Base-by-base conservation (phyloP, 192 early-diverging fungal species). In the Backusella macrospora region DNA sequence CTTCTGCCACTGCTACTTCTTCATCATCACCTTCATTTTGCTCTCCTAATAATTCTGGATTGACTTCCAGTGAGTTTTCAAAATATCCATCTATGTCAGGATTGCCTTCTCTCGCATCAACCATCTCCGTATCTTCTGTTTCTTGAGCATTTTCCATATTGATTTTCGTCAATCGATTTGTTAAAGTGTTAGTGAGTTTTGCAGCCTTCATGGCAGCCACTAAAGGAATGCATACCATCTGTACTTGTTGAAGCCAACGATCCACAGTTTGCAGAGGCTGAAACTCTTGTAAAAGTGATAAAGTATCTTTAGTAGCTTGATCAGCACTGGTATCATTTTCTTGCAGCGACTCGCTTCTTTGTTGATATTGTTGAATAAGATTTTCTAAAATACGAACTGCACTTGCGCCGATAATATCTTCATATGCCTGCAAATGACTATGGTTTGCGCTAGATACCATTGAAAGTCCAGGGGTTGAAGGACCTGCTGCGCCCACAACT, bases 231-330 rank as follows among this genome's bases (percentile, higher is more conserved):
- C 89, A 94, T 80, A 94, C 81, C 86, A 96, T 87, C 8, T 88
- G 85, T n/a, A 87, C 90, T 80, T 96, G 95, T 77, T 98, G 94
- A 45, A 84, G 83, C 95, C 95, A 97, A 9, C 96, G 85, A 78
- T 96, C 92, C 3, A 82, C 74, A 0, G 92, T 92, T 29, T 86
- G 86, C 73, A 88, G 73, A 4, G 92, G 90, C 18, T 80, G 81
- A 76, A 90, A 94, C 12, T 85, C 82, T 49, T 94, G 92, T 39
- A 95, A 82, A 1, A 87, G 78, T 13, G 86, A 66, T 43, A 86
- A 77, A 18, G 67, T 37, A 46, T 68, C 67, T 21, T 68, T 68
- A 6, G 23, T 68, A 44, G 87, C 86, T 52, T 90, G 88, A 10
- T 80, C 79, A 39, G 75, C 81, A 45, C 70, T 78, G 38, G 78